Percentiles rank a stretch among this genome's conserved stretches.
Conservation (phyloP, 768 basidiomycete species). For the Amanita inopinata region DNA sequence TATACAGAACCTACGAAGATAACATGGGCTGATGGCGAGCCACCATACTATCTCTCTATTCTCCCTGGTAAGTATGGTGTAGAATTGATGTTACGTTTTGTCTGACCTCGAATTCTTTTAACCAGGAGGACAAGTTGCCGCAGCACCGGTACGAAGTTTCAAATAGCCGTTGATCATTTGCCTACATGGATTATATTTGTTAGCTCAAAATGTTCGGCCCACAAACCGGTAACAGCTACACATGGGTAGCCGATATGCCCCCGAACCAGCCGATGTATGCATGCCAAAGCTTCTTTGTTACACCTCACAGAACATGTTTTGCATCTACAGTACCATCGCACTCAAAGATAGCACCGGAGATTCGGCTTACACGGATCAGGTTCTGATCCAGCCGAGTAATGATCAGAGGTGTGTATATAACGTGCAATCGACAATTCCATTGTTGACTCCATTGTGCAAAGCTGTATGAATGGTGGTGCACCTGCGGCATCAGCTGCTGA, state of each 20-base stretch:
- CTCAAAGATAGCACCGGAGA: constrained; percentile 52
- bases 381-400: constrained; percentile 22
- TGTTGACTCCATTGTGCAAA: background rate
- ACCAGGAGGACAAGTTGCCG: constrained; percentile 43
- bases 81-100: background rate
- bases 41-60: constrained; percentile 52
- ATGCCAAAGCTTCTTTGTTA: background rate
- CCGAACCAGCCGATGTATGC: constrained; percentile 39
- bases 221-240: constrained; percentile 30
- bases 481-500: background rate
- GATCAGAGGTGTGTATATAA: constrained; percentile 23
- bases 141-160: constrained; percentile 35
- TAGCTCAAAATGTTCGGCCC: constrained; percentile 47
- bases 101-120: constrained; percentile 2
- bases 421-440: background rate
- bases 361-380: constrained; percentile 39
- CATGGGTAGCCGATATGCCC: constrained; percentile 47
- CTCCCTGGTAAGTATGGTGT: constrained; percentile 39
- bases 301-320: background rate
- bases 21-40: constrained; percentile 38
- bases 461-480: constrained; percentile 1
- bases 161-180: constrained; percentile 4
- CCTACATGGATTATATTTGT: constrained; percentile 10
- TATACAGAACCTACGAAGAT: constrained; percentile 51
- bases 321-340: constrained; percentile 33